Evolutionary conservation across 768 basidiomycete genomes (phyloP), one percentile per base, ranked within the genome.

Genomic region (Termitomyces sp.): DNA sequence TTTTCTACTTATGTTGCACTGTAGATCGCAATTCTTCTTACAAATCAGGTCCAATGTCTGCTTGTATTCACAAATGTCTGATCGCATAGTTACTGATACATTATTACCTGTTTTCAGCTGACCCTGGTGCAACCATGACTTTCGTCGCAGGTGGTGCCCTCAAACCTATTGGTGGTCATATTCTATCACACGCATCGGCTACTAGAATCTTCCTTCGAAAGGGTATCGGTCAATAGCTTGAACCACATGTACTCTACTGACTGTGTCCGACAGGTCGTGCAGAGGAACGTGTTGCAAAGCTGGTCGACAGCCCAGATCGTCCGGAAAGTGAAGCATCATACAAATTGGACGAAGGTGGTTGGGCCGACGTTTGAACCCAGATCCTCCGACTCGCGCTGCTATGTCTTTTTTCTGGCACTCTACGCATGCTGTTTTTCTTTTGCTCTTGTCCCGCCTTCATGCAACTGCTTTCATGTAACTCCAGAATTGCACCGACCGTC

Each of bases 91-190:
- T 10, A 6, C 26, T 53, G 5, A 53, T 28, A 6, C 35, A 22
- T 12, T 30, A 44, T 38, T 20, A 28, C 26, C 24, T 24, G 22
- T 47, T 8, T 44, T 48, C 66, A 91, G 91, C 94, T 59, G 95
- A 98, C 69, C 95, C 95, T 22, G 95, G 95, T 50, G 94, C 94
- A 50, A 92, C 90, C 2, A 91, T 91, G 87, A 92, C 92, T 51
- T 98, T 98, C 66, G 94, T 95, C 43, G 94, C 93, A 26, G 94
- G 94, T 42, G 91, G 93, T 35, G 91, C 90, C 20, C 79, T 94
- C 40, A 96, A 96, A 72, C 92, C 93, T 18, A 90, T 95, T 46
- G 92, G 91, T 40, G 92, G 92, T 0, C 92, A 94, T 65, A 92
- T 94, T 60, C 74, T 94, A 44, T 94, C 92, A 0, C 92, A 86